These are phyloP conservation scores for Capsicum chinense DNA, from an alignment of 257 asterid genomes.

Conservation along the genomic window DNA sequence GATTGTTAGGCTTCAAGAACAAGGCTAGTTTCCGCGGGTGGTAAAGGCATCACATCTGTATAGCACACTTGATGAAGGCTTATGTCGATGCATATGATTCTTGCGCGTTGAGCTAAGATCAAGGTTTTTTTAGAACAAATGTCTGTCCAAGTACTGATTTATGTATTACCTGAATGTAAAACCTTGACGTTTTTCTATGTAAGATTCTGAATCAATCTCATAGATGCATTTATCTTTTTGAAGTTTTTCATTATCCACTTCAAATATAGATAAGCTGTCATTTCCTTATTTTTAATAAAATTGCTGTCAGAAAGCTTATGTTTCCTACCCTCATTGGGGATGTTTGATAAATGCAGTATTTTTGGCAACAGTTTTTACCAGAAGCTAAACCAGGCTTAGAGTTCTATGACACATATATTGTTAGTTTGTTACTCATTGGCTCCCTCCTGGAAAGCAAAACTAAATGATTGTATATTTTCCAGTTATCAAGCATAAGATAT, in stretches of 20 bases:
- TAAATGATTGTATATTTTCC: too few relatives aligned
- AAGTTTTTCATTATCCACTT: background rate
- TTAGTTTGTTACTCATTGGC: too few relatives aligned
- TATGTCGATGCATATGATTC: background rate
- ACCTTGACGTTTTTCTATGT: background rate
- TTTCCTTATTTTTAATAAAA: background rate
- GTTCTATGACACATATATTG: background rate
- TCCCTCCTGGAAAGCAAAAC: too few relatives aligned
- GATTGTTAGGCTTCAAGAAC: background rate
- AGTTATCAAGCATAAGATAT: too few relatives aligned
- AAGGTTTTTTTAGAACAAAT: background rate
- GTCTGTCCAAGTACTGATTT: background rate
- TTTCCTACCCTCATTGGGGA: background rate
- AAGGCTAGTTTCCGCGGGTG: background rate
- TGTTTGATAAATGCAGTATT: background rate
- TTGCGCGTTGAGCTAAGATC: background rate
- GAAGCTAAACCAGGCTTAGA: too few relatives aligned
- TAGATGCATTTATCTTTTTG: background rate
- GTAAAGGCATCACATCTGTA: slow-evolving; percentile 13
- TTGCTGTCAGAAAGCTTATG: background rate
- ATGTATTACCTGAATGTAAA: slow-evolving; percentile 19
- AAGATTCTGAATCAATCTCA: background rate
- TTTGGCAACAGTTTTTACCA: background rate
- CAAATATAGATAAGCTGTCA: background rate
- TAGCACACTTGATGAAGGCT: background rate